A percentile compares a stretch with the other conserved stretches of the same genome.
Conservation (phyloP, 805 yeast species). For the Candida dajiaensis region DNA sequence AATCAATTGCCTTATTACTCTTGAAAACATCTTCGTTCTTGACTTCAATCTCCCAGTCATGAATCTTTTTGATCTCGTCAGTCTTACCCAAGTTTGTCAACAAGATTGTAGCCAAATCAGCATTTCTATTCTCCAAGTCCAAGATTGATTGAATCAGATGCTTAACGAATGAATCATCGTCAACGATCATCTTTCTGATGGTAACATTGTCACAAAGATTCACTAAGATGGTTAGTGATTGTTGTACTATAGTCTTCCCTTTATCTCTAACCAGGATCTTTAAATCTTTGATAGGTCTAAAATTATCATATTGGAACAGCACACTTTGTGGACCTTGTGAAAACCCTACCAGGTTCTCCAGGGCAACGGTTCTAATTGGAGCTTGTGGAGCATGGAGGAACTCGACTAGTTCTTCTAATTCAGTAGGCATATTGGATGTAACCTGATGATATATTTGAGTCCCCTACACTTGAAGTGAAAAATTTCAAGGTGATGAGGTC, state of each 20-base stretch:
- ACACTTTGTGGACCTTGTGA: constrained; percentile 64
- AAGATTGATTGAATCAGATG: constrained; percentile 44
- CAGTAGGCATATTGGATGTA: constrained; percentile 36
- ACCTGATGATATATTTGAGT: neutral
- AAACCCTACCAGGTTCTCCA: constrained; percentile 77
- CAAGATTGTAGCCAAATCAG: constrained; percentile 79
- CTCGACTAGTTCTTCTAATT: constrained; percentile 59
- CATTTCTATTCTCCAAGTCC: constrained; percentile 53
- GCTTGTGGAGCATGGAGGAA: constrained; percentile 80
- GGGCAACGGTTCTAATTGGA: constrained; percentile 75
- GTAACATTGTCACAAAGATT: constrained; percentile 70
- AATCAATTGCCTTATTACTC: constrained; percentile 59
- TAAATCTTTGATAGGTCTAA: constrained; percentile 66
- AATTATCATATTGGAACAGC: constrained; percentile 66
- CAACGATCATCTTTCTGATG: constrained; percentile 59
- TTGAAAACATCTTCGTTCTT: constrained; percentile 46
- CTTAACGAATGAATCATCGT: constrained; percentile 52
- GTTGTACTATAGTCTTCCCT: constrained; percentile 50
- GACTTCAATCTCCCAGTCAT: constrained; percentile 32
- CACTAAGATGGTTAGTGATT: constrained; percentile 73
- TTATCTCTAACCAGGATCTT: constrained; percentile 50
- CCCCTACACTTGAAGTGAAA: neutral
- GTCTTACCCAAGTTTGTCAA: constrained; percentile 82
- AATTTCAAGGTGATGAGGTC: neutral
- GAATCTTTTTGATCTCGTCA: constrained; percentile 51